Evolutionary conservation across 371 early-diverging fungal genomes (phyloP).

Genomic region (Globomyces sp.): DNA sequence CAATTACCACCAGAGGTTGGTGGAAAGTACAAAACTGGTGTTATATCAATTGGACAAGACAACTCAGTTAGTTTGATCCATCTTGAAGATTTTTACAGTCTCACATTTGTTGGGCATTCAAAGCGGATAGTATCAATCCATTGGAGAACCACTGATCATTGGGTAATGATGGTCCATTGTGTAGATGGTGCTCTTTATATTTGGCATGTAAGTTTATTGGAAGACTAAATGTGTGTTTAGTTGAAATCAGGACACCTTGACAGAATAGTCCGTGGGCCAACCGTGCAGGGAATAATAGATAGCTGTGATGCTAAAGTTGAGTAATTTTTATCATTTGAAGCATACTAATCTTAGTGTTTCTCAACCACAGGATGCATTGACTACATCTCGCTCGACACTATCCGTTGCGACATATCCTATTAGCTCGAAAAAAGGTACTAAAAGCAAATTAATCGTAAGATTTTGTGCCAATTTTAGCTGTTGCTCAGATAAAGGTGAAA

Average conservation of each 20-base stretch:
- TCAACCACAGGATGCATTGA: slow-evolving; percentile 8
- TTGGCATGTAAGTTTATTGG: slow-evolving; percentile 68
- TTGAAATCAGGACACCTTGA: slow-evolving; percentile 75
- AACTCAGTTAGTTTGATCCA: slow-evolving; percentile 69
- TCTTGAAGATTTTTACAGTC: slow-evolving; percentile 54
- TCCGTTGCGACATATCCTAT: background rate
- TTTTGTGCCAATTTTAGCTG: slow-evolving; percentile 24
- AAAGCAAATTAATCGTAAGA: background rate
- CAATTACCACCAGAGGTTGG: slow-evolving; percentile 64
- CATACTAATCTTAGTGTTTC: slow-evolving; percentile 1
- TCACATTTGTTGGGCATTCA: slow-evolving; percentile 30
- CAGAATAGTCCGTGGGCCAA: slow-evolving; percentile 57
- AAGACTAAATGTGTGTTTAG: slow-evolving; percentile 30
- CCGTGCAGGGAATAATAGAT: slow-evolving; percentile 5
- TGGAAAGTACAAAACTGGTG: slow-evolving; percentile 54
- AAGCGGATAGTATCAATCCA: slow-evolving; percentile 58
- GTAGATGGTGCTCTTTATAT: slow-evolving; percentile 63
- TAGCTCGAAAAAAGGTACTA: slow-evolving; percentile 11
- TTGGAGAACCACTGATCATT: slow-evolving; percentile 68
- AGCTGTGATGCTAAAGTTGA: slow-evolving; percentile 4
- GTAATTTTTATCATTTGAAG: background rate
- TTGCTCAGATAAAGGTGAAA: slow-evolving; percentile 41
- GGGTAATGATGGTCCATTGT: slow-evolving; percentile 62
- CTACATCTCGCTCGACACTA: background rate
- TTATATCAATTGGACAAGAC: slow-evolving; percentile 68